A percentile compares a stretch with the other conserved stretches of the same genome.
Conservation (phyloP, 306 rosid species). For the Vigna mungo region DNA sequence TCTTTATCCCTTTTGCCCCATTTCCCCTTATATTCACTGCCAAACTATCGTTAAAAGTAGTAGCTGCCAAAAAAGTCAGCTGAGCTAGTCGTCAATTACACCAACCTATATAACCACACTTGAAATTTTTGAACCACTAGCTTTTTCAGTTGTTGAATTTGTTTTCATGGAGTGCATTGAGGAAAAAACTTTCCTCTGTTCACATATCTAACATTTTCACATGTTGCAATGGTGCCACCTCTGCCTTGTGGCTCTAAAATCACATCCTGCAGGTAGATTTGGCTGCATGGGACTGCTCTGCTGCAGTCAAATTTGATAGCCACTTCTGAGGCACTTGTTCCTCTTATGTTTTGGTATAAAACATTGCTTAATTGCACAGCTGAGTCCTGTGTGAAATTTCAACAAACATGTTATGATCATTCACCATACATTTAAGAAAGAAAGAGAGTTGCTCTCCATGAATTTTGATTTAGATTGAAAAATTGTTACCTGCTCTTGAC, state of each 20-base stretch:
- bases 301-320: conserved; percentile 80
- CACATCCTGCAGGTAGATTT: conserved; percentile 58
- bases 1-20: conserved; percentile 9
- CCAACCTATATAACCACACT: background rate
- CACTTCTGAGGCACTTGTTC: conserved; percentile 79
- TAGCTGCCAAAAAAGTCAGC: conserved; percentile 16
- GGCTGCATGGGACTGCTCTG: conserved; percentile 58
- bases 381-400: conserved; percentile 49
- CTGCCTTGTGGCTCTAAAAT: conserved; percentile 45
- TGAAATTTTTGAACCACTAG: background rate
- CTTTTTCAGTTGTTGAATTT: conserved; percentile 1
- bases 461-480: background rate
- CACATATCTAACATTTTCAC: conserved; percentile 58
- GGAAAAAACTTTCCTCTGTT: conserved; percentile 66
- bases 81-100: conserved; percentile 4
- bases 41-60: conserved; percentile 10
- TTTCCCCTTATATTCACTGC: conserved; percentile 30
- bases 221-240: conserved; percentile 57
- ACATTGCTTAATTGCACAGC: conserved; percentile 73
- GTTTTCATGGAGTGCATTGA: conserved; percentile 50
- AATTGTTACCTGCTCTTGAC: conserved; percentile 62
- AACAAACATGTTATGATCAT: background rate
- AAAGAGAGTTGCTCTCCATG: background rate
- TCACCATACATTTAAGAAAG: background rate
- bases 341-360: conserved; percentile 66